Percentiles rank a stretch among this genome's conserved stretches.
These are phyloP conservation scores for Botrytis porri DNA, from an alignment of 2,329 filamentous ascomycete species.

Conservation along the genomic window DNA sequence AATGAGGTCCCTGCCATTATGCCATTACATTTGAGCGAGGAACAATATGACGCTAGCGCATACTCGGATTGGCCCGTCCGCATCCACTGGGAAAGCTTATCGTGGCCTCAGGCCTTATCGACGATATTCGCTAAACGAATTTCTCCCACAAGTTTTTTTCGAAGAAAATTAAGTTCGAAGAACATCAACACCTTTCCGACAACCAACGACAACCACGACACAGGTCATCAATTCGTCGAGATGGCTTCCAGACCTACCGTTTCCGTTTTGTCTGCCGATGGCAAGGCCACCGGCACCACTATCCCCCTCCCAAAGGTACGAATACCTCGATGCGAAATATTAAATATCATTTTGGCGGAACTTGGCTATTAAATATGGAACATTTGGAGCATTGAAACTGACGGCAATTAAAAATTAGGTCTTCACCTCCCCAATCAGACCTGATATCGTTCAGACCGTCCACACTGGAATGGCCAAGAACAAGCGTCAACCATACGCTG, in stretches of 20 bases:
- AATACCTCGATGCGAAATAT: conserved; percentile 11
- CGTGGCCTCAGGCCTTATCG: conserved; percentile 4
- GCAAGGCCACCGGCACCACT: conserved; percentile 83
- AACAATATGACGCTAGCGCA: neutral
- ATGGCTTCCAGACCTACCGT: conserved; percentile 98
- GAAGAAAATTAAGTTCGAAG: conserved; percentile 8
- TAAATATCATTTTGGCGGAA: conserved; percentile 6
- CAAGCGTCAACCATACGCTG: conserved; percentile 98
- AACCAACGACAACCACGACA: conserved; percentile 33
- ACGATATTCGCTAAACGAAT: conserved; percentile 17
- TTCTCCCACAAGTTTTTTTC: conserved; percentile 13
- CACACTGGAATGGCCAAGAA: conserved; percentile 99
- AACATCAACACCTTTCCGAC: conserved; percentile 19
- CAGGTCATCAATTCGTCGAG: conserved; percentile 36
- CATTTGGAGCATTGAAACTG: conserved; percentile 26
- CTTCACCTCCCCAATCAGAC: conserved; percentile 96
- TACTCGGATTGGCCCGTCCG: neutral
- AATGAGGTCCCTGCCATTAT: neutral
- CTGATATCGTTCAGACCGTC: conserved; percentile 93
- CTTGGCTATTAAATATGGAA: neutral
- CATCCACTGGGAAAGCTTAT: neutral
- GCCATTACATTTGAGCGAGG: neutral
- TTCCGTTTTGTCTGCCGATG: conserved; percentile 95
- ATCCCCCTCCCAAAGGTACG: conserved; percentile 75
- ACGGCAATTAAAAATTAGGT: conserved; percentile 48